Base-by-base conservation (phyloP, 2,329 filamentous ascomycete genomes). In the Alternaria sp. region DNA sequence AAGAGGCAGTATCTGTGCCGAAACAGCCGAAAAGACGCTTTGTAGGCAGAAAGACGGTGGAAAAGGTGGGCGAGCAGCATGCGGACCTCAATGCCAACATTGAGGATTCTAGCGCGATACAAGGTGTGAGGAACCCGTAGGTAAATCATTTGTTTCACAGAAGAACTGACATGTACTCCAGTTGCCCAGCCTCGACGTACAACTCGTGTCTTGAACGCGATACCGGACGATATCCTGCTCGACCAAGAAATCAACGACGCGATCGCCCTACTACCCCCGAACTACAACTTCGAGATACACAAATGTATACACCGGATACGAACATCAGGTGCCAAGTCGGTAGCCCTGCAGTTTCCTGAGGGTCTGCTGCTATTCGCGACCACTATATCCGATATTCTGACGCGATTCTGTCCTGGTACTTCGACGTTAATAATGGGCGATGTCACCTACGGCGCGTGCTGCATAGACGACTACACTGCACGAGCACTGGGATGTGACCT, bases 391-490 rank as follows among this genome's bases (percentile, higher is more conserved):
- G 95, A 99, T 75, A 98, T 99, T 70, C 83, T 99, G 46, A 92
- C 91, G 0, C 90, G 93, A 74, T 99, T 99, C 81, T 99, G 95
- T 73, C 90, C 92, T 0, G 93, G 91, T 1, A 90, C 90, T 39
- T 92, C 96, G 76, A 98, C 94, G 2, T 83, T 98, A 53, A 99
- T 99, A 77, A 99, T 99, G 95, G 95, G 95, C 61, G 95, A 99
- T 76, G 95, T 99, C 41, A 99, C 95, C 1, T 99, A 99, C 77
- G 95, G 95, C 63, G 95, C 95, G 23, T 99, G 95, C 82, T 99
- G 95, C 75, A 97, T 99, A 70, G 95, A 99, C 76, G 95, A 99
- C 80, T 99, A 96, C 80, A 99, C 95, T 0, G 96, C 95, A 1
- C 85, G 94, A 42, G 95, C 96, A 0, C 85, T 99, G 23, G 95